Base-by-base conservation (phyloP, 345 rosid genomes). In the Raphanus raphanistrum region DNA sequence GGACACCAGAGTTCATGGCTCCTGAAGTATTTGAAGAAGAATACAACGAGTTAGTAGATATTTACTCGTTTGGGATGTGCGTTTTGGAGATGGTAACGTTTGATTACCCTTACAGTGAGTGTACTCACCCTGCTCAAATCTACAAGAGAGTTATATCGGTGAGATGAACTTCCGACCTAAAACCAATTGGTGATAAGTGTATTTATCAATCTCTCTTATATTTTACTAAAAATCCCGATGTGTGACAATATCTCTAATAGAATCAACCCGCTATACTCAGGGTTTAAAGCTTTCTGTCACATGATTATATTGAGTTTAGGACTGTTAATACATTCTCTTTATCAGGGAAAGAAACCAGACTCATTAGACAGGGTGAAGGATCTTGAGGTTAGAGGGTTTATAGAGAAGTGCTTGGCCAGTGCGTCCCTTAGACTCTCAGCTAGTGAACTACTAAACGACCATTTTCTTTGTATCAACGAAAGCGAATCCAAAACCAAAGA, bases 1-100 rank as follows among this genome's bases (percentile, higher is more conserved):
- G 98, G 54, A 94, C 99, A 29, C 97, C 97, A 1, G 99, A 92
- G 85, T 92, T 94, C 76, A 94, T 95, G 99, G 99, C 99, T 76
- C 98, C 99, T 27, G 98, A 94, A 81, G 88, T 94, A 21, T 94
- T 90, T 52, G 89, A 90, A 84, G 99, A 95, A 84, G 96, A 89
- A 10, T 95, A 95, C 57, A 92, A 95, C 68, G 94, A 95, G 77
- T 81, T 95, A 73, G 96, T 95, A 48, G 99, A 95, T 76, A 87
- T 92, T 59, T 95, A 95, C 80, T 91, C 99, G 8, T 95, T 95
- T 66, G 99, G 99, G 3, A 95, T 95, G 99, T 90, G 98, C 81
- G 82, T 95, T 59, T 83, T 95, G 84, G 98, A 95, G 83, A 88
- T 92, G 97, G 92, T 92, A 65, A 92, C 98, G 57, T 89, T 91